Evolutionary conservation across 2,329 filamentous ascomycete genomes (phyloP).

Genomic region (Biscogniauxia sp.): DNA sequence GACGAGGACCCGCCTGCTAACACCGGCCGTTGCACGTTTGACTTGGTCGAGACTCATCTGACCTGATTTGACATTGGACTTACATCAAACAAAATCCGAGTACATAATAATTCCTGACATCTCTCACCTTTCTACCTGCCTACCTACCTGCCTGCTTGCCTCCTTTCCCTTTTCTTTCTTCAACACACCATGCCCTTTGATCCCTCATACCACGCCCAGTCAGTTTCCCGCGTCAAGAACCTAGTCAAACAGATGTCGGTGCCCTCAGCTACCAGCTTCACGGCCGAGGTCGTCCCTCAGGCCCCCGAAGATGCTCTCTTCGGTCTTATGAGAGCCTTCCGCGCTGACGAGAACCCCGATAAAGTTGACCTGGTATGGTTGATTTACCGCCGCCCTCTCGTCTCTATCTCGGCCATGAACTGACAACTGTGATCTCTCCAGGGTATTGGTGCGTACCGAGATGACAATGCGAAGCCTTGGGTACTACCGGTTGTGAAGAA

Average conservation of each 20-base stretch:
- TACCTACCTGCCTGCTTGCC: conserved; percentile 3
- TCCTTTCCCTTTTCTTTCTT: conserved; percentile 10
- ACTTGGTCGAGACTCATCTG: not conserved
- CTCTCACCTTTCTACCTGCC: conserved; percentile 3
- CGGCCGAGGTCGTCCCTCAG: conserved; percentile 74
- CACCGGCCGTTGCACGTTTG: not conserved
- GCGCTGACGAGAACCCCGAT: conserved; percentile 69
- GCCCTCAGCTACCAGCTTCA: conserved; percentile 65
- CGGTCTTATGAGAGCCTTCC: conserved; percentile 84
- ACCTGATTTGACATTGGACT: not conserved
- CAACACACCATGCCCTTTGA: conserved; percentile 40
- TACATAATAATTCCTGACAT: not conserved
- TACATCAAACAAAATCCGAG: not conserved
- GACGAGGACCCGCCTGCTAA: not conserved
- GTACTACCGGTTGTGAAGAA: conserved; percentile 94
- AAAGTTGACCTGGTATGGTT: conserved; percentile 85
- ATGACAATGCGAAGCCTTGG: conserved; percentile 96
- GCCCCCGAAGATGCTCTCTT: conserved; percentile 96
- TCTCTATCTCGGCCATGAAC: not conserved
- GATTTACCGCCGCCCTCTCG: not conserved
- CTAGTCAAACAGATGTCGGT: conserved; percentile 71
- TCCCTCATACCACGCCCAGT: conserved; percentile 43
- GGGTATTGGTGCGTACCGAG: conserved; percentile 89
- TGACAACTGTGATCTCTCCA: conserved; percentile 8
- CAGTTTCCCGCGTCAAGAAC: conserved; percentile 53